phyloP scores from a whole-genome alignment of 1,284 basidiomycete species.

The Ceratorhiza oryzae-sativae region DNA sequence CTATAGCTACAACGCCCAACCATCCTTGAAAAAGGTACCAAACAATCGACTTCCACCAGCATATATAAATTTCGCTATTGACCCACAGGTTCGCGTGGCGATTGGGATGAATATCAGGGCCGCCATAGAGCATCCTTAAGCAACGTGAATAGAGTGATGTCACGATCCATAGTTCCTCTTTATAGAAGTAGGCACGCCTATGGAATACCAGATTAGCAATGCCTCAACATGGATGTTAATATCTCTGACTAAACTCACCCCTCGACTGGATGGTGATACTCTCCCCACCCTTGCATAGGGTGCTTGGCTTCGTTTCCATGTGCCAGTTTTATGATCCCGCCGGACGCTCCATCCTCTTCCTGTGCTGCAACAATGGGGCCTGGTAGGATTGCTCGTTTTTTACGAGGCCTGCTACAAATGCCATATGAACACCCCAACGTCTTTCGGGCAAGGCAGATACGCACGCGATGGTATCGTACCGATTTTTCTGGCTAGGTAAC shows the following conservation, averaged over 20 bases:
- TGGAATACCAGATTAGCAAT: no score
- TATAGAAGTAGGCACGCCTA: conserved; percentile 1
- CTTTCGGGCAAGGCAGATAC: not conserved
- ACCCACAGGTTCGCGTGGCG: no score
- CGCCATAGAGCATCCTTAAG: no score
- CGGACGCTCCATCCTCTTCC: not conserved
- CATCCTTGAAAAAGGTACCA: no score
- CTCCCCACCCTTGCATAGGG: not conserved
- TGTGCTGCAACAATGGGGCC: not conserved
- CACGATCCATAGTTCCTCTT: not conserved
- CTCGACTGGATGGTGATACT: not conserved
- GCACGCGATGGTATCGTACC: not conserved
- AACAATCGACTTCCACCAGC: no score
- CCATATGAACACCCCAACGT: not conserved
- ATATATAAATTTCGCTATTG: no score
- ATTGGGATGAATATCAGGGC: no score
- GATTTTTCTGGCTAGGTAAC: conserved; percentile 9
- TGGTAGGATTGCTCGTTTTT: not conserved
- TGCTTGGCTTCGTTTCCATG: not conserved
- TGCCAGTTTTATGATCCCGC: not conserved
- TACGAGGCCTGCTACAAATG: not conserved
- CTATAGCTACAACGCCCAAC: no score
- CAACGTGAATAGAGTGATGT: no score
- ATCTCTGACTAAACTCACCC: not conserved
- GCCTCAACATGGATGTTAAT: no score